A percentile compares a stretch with the other conserved stretches of the same genome.
These are phyloP conservation scores for Hymenotorrendiella dingleyae DNA, from an alignment of 2,329 filamentous ascomycete species.

Conservation along the genomic window DNA sequence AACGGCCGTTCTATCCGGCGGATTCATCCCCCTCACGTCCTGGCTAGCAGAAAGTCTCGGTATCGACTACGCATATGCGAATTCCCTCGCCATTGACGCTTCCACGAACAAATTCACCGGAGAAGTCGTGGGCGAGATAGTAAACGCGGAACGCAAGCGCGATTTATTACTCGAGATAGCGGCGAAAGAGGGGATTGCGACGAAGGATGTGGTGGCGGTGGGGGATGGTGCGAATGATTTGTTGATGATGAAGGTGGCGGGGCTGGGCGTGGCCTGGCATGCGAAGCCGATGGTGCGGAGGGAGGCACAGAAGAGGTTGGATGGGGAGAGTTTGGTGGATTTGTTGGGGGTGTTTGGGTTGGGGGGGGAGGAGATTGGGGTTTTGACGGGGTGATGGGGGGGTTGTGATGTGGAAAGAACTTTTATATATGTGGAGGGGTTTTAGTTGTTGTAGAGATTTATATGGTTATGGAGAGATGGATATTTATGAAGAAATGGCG, in stretches of 20 bases:
- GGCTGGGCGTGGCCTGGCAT: conserved; percentile 76
- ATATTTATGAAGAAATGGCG: no score
- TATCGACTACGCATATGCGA: conserved; percentile 83
- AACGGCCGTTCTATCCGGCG: conserved; percentile 86
- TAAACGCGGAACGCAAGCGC: conserved; percentile 70
- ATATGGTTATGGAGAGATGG: no score
- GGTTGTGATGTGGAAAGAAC: no score
- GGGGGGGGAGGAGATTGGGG: conserved; percentile 55
- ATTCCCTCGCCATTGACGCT: conserved; percentile 66
- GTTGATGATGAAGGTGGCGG: conserved; percentile 70
- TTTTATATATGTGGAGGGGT: no score
- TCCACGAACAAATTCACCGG: conserved; percentile 57
- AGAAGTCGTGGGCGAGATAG: conserved; percentile 64
- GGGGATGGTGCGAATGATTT: conserved; percentile 82
- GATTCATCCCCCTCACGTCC: conserved; percentile 80
- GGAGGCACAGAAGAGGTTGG: conserved; percentile 67
- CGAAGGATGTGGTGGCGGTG: conserved; percentile 65
- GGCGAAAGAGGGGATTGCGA: conserved; percentile 55
- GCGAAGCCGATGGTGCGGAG: conserved; percentile 78
- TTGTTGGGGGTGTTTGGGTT: conserved; percentile 71
- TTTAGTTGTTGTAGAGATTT: no score
- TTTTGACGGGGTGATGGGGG: conserved; percentile 29
- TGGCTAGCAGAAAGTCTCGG: conserved; percentile 80
- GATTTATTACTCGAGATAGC: conserved; percentile 68
- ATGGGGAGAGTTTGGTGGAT: conserved; percentile 64